Base-by-base conservation (phyloP, 768 basidiomycete species). In the Ramaria sp. region DNA sequence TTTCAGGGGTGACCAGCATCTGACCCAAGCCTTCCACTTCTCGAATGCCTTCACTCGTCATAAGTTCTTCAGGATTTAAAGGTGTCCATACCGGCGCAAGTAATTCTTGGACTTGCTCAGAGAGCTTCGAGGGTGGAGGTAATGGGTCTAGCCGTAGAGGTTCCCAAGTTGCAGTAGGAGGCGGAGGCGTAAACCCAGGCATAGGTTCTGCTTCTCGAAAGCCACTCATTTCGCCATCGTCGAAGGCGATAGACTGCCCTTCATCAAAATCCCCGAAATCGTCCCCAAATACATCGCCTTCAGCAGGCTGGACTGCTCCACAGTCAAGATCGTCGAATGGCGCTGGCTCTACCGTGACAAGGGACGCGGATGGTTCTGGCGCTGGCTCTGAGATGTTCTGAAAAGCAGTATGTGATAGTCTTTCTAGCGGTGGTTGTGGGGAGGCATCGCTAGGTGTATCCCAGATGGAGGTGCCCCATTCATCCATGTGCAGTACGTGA, bases 11-110 rank as follows among this genome's bases (percentile, higher is more conserved):
- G 30, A 84, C 74, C 58, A 96, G 72, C 51, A 92, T 79, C 69
- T 96, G 93, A 50, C 74, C 79, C 20, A 88, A 73, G 11, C 93
- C 93, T 63, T 85, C 89, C 13, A 80, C 82, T 65, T 92, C 83
- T 66, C 92, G 77, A 48, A 92, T 82, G 20, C 75, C 77, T 52
- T 91, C 88, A 59, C 84, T 79, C 13, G 82, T 81, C 41, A 88
- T 75, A 24, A 80, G 65, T 59, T 72, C 69, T 42, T 77, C 70
- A 27, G 80, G 70, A 61, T 80, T 73, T 56, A 76, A 72, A 54
- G 70, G 60, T 11, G 75, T 72, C 83, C 86, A 91, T 58, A 90
- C 69, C 12, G 85, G 82, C 48, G 66, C 75, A 19, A 95, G 71
- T 47, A 89, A 78, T 31, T 75, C 75, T 54, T 87, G 73, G 33